Evolutionary conservation across 179 eudicot genomes (phyloP).

Genomic region (Patellifolia procumbens): DNA sequence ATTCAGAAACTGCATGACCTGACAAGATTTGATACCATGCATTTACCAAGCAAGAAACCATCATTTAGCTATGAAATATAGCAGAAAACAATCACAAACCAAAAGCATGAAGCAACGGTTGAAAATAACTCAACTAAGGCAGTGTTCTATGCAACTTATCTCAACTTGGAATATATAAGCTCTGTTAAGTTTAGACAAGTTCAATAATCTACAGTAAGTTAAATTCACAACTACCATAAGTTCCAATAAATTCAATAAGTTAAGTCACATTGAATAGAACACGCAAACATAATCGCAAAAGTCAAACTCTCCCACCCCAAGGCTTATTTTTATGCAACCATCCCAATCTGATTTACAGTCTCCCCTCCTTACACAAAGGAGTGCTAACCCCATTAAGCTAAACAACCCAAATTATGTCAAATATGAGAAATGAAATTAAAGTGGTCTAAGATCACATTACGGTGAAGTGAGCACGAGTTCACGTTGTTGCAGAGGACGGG

Average conservation of each 20-base stretch:
- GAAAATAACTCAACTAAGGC: no score
- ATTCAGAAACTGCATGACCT: constrained; percentile 14
- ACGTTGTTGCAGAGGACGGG: no score
- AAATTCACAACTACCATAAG: no score
- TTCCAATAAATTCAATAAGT: no score
- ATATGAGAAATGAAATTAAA: neutral
- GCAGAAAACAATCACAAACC: neutral
- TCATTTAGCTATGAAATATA: neutral
- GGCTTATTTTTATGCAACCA: no score
- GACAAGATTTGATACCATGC: neutral
- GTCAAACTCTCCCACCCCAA: neutral
- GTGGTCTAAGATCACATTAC: neutral
- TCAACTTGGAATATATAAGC: no score
- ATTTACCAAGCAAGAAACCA: neutral
- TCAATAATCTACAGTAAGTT: no score
- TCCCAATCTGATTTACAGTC: neutral
- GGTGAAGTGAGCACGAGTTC: neutral
- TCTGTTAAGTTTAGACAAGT: no score
- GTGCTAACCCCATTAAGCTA: neutral
- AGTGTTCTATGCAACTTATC: no score
- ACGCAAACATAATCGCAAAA: no score
- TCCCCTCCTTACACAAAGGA: neutral
- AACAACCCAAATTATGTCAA: neutral
- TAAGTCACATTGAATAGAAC: no score
- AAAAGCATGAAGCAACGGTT: neutral